A percentile compares a stretch with the other conserved stretches of the same genome.
Evolutionary conservation across 371 early-diverging fungal species (phyloP).

Genomic region (Sporodiniella umbellata): DNA sequence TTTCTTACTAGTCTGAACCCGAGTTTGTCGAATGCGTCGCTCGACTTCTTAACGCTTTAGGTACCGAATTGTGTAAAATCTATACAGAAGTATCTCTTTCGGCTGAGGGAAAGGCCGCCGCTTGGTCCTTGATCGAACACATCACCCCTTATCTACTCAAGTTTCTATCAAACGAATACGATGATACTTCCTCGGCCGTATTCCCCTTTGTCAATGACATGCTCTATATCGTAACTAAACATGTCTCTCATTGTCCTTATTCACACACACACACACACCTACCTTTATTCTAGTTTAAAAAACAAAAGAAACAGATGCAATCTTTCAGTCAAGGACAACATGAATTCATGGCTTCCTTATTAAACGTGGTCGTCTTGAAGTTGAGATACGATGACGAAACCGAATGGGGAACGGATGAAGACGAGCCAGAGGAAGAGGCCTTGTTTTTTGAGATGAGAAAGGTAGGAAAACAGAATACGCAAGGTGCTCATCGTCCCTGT

Average conservation of each 20-base stretch:
- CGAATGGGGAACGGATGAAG: conserved; percentile 73
- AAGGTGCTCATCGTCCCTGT: no score
- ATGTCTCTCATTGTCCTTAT: no score
- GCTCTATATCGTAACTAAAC: conserved; percentile 52
- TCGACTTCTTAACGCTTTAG: conserved; percentile 77
- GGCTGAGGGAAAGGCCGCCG: conserved; percentile 36
- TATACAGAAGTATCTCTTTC: conserved; percentile 57
- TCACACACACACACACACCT: not conserved
- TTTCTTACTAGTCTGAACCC: conserved; percentile 48
- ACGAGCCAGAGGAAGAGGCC: conserved; percentile 72
- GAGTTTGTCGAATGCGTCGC: conserved; percentile 84
- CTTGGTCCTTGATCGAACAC: conserved; percentile 56
- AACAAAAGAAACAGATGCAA: conserved; percentile 61
- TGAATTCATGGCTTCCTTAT: conserved; percentile 64
- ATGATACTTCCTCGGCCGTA: conserved; percentile 77
- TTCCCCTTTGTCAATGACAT: conserved; percentile 72
- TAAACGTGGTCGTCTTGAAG: conserved; percentile 77
- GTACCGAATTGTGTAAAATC: conserved; percentile 78
- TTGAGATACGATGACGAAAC: conserved; percentile 87
- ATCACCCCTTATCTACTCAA: conserved; percentile 67
- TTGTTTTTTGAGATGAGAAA: conserved; percentile 76
- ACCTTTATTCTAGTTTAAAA: conserved; percentile 52
- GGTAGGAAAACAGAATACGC: no score
- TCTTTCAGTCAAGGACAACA: conserved; percentile 64
- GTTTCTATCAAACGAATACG: conserved; percentile 76